These are phyloP conservation scores for Xylariales sp. DNA, from an alignment of 2,329 filamentous ascomycete species.

Conservation along the genomic window DNA sequence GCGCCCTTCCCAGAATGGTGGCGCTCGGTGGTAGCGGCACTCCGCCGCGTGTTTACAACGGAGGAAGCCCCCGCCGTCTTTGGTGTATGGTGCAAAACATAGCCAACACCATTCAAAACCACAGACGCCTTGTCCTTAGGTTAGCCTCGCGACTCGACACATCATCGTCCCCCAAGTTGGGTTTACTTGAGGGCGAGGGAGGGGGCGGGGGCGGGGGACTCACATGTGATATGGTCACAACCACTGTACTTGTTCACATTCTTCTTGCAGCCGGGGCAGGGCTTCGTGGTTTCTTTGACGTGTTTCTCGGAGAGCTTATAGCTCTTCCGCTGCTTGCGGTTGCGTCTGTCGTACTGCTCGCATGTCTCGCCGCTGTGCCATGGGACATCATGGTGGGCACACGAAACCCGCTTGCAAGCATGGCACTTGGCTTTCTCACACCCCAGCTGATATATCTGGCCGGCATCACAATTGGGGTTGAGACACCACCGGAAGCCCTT, in stretches of 20 bases:
- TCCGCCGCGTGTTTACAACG: slow-evolving; percentile 49
- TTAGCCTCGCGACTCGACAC: neutral
- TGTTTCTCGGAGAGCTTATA: slow-evolving; percentile 51
- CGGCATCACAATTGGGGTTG: slow-evolving; percentile 51
- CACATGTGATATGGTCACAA: slow-evolving; percentile 58
- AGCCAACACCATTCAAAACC: slow-evolving; percentile 57
- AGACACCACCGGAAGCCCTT: slow-evolving; percentile 55
- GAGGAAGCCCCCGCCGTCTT: slow-evolving; percentile 45
- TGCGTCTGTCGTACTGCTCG: slow-evolving; percentile 52
- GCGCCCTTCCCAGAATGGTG: slow-evolving; percentile 45
- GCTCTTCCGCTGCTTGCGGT: slow-evolving; percentile 44
- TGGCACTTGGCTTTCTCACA: slow-evolving; percentile 52
- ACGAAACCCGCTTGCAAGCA: slow-evolving; percentile 49
- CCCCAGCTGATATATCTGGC: slow-evolving; percentile 51
- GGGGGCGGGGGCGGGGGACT: slow-evolving; percentile 33
- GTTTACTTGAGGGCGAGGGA: neutral
- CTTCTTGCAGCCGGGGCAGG: slow-evolving; percentile 53
- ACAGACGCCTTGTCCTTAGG: slow-evolving; percentile 44
- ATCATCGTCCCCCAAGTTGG: neutral
- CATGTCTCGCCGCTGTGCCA: slow-evolving; percentile 55
- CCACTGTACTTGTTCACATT: slow-evolving; percentile 52
- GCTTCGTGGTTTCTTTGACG: slow-evolving; percentile 50
- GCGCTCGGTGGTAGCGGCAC: slow-evolving; percentile 45
- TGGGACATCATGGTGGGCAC: slow-evolving; percentile 51
- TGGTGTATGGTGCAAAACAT: slow-evolving; percentile 50